Conservation (phyloP, 176 grass and related monocot species). For the Musa beccarii region DNA sequence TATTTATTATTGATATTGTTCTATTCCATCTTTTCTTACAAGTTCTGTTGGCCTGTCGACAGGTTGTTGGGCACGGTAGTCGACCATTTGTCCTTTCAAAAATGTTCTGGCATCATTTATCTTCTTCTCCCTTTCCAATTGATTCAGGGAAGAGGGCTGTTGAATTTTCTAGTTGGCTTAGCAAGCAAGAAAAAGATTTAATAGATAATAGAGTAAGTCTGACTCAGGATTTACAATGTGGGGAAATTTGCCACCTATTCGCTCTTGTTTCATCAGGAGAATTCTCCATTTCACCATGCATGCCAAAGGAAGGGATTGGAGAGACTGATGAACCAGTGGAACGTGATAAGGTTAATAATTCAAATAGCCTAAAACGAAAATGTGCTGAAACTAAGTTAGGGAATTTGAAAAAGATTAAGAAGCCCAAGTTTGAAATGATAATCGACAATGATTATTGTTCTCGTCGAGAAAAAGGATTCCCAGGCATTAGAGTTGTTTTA, state of each 20-base stretch:
- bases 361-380: slow-evolving; percentile 38
- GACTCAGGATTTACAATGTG: slow-evolving; percentile 70
- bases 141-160: slow-evolving; percentile 68
- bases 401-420: slow-evolving; percentile 37
- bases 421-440: slow-evolving; percentile 48
- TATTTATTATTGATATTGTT: background rate
- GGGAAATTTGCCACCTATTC: slow-evolving; percentile 62
- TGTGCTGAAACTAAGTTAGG: slow-evolving; percentile 35
- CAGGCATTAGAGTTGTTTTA: slow-evolving; percentile 61
- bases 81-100: slow-evolving; percentile 68
- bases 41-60: slow-evolving; percentile 17
- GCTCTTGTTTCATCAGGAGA: slow-evolving; percentile 58
- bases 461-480: slow-evolving; percentile 85
- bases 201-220: slow-evolving; percentile 37
- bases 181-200: slow-evolving; percentile 42
- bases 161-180: slow-evolving; percentile 59
- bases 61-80: slow-evolving; percentile 70
- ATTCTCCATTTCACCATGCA: slow-evolving; percentile 46
- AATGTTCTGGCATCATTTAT: slow-evolving; percentile 62
- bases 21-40: slow-evolving; percentile 15
- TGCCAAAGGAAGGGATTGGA: slow-evolving; percentile 75
- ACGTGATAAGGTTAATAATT: slow-evolving; percentile 14
- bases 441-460: slow-evolving; percentile 49
- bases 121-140: slow-evolving; percentile 74
- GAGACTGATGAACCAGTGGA: slow-evolving; percentile 58